A percentile compares a stretch with the other conserved stretches of the same genome.
Evolutionary conservation across 768 basidiomycete genomes (phyloP).

Genomic region (Hypholoma fasciculare): DNA sequence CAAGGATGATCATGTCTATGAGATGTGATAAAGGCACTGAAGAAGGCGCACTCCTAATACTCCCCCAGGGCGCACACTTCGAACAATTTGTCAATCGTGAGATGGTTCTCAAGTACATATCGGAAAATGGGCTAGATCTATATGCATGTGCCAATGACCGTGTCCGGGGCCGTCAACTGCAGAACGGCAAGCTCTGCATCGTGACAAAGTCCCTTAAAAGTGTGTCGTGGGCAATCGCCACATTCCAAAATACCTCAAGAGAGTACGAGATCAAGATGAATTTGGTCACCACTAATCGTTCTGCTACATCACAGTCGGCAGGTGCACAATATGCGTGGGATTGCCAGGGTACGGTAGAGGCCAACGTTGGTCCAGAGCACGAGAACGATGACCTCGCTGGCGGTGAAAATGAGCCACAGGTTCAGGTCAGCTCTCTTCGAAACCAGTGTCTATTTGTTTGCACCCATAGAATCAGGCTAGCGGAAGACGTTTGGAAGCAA

Average conservation of each 20-base stretch:
- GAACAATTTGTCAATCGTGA: too few relatives aligned
- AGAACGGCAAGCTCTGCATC: slow-evolving; percentile 25
- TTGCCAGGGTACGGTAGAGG: neutral
- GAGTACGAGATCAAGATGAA: neutral
- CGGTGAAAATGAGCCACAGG: neutral
- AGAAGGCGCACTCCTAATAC: too few relatives aligned
- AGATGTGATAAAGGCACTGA: too few relatives aligned
- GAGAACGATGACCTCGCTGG: slow-evolving; percentile 8
- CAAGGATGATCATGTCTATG: too few relatives aligned
- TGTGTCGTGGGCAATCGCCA: slow-evolving; percentile 23
- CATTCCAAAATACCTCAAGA: slow-evolving; percentile 5
- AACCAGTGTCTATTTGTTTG: slow-evolving; percentile 13
- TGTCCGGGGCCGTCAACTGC: neutral
- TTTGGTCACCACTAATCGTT: neutral
- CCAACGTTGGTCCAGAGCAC: slow-evolving; percentile 11
- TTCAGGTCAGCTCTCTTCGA: slow-evolving; percentile 2
- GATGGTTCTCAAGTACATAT: too few relatives aligned
- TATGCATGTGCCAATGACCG: neutral
- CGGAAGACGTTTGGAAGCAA: neutral
- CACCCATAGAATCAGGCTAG: neutral
- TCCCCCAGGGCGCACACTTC: too few relatives aligned
- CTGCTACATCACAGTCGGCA: neutral
- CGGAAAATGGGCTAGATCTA: too few relatives aligned
- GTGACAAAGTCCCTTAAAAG: slow-evolving; percentile 25
- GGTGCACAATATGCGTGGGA: neutral